Percentiles rank a stretch among this genome's conserved stretches.
phyloP scores from a whole-genome alignment of 148 eudicot genomes.

The Dysphania ambrosioides region DNA sequence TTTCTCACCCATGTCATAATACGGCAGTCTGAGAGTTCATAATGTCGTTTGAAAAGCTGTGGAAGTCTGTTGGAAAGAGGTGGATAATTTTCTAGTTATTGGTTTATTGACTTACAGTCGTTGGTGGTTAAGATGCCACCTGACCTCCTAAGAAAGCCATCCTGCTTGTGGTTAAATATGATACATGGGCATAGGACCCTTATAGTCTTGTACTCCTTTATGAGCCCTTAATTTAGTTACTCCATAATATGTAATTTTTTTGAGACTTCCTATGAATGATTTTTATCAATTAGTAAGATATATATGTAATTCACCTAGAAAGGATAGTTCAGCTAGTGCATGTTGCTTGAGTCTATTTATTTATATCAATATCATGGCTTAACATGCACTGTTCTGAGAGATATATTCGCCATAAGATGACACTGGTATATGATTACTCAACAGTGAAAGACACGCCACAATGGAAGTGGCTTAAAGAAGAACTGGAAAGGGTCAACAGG shows the following conservation, averaged over 20 bases:
- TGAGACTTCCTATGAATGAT: background rate
- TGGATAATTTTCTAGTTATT: no score
- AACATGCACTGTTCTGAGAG: background rate
- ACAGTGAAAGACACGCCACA: constrained; percentile 94
- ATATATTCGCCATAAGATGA: background rate
- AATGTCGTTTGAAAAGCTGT: no score
- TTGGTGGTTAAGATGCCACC: no score
- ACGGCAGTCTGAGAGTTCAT: no score
- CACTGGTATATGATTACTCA: constrained; percentile 1
- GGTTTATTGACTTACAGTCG: no score
- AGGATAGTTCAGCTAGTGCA: background rate
- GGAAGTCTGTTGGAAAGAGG: no score
- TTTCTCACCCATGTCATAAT: no score
- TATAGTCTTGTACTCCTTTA: background rate
- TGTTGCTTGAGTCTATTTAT: background rate
- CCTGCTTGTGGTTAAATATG: no score
- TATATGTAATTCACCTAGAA: background rate
- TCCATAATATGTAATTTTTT: no score
- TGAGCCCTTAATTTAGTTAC: no score
- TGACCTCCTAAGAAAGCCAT: no score
- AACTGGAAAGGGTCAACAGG: constrained; percentile 67
- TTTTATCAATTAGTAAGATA: background rate
- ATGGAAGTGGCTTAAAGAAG: constrained; percentile 62
- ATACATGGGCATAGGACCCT: background rate
- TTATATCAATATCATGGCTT: background rate